Evolutionary conservation across 1,284 basidiomycete genomes (phyloP).

Genomic region (Erythrobasidium hasegawianum): DNA sequence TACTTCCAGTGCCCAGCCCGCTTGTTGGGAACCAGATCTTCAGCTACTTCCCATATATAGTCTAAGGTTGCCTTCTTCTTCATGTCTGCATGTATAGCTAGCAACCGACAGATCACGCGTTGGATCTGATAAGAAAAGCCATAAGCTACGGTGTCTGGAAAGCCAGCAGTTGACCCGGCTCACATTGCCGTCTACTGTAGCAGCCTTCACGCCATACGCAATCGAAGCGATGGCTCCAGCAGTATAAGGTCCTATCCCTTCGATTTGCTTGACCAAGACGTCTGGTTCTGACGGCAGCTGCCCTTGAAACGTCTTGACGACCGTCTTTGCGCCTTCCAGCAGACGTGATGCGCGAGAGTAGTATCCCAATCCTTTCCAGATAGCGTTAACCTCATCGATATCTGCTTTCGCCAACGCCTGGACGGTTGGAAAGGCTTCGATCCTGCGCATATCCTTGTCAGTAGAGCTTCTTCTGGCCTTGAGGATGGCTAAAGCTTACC

Average conservation of each 20-base stretch:
- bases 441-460: no score
- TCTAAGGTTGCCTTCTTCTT: slow-evolving; percentile 72
- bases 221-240: slow-evolving; percentile 85
- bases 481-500: no score
- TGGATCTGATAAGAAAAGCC: slow-evolving; percentile 50
- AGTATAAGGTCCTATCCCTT: slow-evolving; percentile 44
- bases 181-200: slow-evolving; percentile 92
- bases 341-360: slow-evolving; percentile 81
- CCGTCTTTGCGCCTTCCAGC: slow-evolving; percentile 71
- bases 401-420: slow-evolving; percentile 66
- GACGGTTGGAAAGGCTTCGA: slow-evolving; percentile 67
- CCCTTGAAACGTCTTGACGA: slow-evolving; percentile 63
- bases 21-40: slow-evolving; percentile 58
- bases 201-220: slow-evolving; percentile 75
- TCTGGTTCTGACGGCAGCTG: slow-evolving; percentile 72
- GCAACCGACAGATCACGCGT: slow-evolving; percentile 70
- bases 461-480: no score
- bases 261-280: slow-evolving; percentile 64
- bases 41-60: slow-evolving; percentile 72
- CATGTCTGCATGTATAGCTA: slow-evolving; percentile 75
- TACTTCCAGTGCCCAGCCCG: slow-evolving; percentile 38
- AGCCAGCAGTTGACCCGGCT: no score
- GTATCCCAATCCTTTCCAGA: slow-evolving; percentile 85
- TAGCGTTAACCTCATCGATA: slow-evolving; percentile 74
- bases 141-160: no score